These are phyloP conservation scores for Fusarium anthophilum DNA, from an alignment of 2,329 filamentous ascomycete species.

Conservation along the genomic window DNA sequence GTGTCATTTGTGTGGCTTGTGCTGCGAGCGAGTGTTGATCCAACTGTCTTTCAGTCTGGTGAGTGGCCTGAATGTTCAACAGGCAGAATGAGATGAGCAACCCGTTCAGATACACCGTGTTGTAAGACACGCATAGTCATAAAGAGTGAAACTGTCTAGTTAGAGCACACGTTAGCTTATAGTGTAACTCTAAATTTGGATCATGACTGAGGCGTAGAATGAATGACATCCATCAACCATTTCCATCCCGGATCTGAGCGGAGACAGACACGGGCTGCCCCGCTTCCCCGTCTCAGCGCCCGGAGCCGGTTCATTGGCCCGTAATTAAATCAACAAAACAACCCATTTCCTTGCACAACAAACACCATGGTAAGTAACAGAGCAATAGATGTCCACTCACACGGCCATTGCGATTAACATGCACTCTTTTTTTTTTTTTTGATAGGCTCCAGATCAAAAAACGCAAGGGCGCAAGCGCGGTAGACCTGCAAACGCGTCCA, in stretches of 20 bases:
- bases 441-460: conserved; percentile 41
- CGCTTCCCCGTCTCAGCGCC: conserved; percentile 24
- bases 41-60: not conserved
- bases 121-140: not conserved
- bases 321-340: conserved; percentile 21
- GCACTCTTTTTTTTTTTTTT: too few relatives aligned
- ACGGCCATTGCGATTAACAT: not conserved
- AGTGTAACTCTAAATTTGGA: not conserved
- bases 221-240: conserved; percentile 3
- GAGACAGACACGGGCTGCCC: conserved; percentile 26
- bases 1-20: not conserved
- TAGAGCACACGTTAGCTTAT: not conserved
- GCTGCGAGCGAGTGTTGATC: not conserved
- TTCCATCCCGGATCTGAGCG: conserved; percentile 6
- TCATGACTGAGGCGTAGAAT: conserved; percentile 12
- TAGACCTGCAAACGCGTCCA: conserved; percentile 54
- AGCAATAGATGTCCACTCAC: not conserved
- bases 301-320: conserved; percentile 23
- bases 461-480: conserved; percentile 56
- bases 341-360: not conserved
- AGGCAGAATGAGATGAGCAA: not conserved
- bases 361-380: conserved; percentile 20
- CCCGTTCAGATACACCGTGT: not conserved
- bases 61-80: not conserved
- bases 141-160: not conserved